Percentiles rank a stretch among this genome's conserved stretches.
phyloP scores from a whole-genome alignment of 805 yeast species.

The Wickerhamomyces bovis region DNA sequence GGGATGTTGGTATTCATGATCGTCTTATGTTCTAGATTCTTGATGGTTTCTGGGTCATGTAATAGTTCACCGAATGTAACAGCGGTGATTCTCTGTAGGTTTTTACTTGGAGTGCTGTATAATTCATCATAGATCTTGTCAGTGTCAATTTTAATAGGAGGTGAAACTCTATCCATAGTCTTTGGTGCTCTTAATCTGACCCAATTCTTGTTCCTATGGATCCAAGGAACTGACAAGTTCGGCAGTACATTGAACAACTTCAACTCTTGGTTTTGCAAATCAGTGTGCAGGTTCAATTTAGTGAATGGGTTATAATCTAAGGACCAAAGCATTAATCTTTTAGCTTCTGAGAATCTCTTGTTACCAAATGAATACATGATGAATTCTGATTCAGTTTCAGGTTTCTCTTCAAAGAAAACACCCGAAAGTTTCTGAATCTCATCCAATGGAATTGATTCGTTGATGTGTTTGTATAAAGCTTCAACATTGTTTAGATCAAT shows the following conservation, averaged over 20 bases:
- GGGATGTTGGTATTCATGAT: conserved; percentile 19
- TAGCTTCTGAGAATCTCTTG: conserved; percentile 16
- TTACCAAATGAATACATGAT: conserved; percentile 16
- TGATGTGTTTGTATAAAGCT: conserved; percentile 4
- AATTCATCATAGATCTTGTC: conserved; percentile 10
- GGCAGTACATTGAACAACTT: conserved; percentile 8
- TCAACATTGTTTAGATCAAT: conserved; percentile 13
- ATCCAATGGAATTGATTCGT: conserved; percentile 14
- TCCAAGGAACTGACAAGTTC: conserved; percentile 22
- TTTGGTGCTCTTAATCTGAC: conserved; percentile 18
- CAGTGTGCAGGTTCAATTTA: conserved; percentile 8
- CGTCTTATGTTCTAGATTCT: conserved; percentile 3
- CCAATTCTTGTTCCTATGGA: conserved; percentile 18
- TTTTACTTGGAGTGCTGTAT: not conserved
- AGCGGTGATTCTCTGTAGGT: conserved; percentile 14
- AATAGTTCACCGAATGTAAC: conserved; percentile 21
- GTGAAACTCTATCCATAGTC: not conserved
- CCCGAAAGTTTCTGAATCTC: conserved; percentile 21
- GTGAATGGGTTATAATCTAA: conserved; percentile 21
- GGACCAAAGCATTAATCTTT: conserved; percentile 22
- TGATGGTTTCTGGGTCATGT: conserved; percentile 6
- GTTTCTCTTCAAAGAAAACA: conserved; percentile 15
- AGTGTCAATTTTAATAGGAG: conserved; percentile 5
- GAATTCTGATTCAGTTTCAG: conserved; percentile 4
- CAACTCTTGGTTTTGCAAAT: conserved; percentile 3